phyloP scores from a whole-genome alignment of 352 stramenopile genomes.

The Peronospora belbahrii region DNA sequence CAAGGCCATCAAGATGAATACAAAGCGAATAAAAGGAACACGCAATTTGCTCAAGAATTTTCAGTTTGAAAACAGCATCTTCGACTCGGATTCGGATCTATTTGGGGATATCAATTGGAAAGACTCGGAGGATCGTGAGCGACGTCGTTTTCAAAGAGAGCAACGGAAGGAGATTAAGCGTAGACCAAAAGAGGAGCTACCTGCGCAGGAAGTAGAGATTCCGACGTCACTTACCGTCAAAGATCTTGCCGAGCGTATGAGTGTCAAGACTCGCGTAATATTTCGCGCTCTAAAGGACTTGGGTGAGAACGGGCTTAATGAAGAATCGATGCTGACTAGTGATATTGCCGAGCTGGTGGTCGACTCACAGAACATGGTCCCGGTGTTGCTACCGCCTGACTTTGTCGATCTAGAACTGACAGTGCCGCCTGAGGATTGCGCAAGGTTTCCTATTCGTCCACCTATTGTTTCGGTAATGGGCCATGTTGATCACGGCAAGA shows the following conservation, averaged over 20 bases:
- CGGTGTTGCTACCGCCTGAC: conserved; percentile 67
- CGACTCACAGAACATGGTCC: conserved; percentile 82
- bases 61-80: conserved; percentile 84
- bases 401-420: conserved; percentile 79
- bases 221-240: conserved; percentile 61
- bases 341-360: conserved; percentile 78
- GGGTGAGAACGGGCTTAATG: conserved; percentile 54
- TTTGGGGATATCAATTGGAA: conserved; percentile 79
- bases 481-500: conserved; percentile 99
- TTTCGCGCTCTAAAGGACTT: conserved; percentile 57
- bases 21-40: conserved; percentile 67
- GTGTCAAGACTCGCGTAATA: conserved; percentile 61
- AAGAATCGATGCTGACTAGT: conserved; percentile 64
- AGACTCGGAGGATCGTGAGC: conserved; percentile 46
- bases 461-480: conserved; percentile 99
- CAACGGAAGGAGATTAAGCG: conserved; percentile 49
- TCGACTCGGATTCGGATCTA: conserved; percentile 51
- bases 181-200: conserved; percentile 27
- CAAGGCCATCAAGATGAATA: conserved; percentile 55
- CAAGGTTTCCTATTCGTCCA: conserved; percentile 50
- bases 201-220: conserved; percentile 74
- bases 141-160: conserved; percentile 51
- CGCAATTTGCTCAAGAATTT: conserved; percentile 72
- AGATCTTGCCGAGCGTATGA: conserved; percentile 76
- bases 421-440: conserved; percentile 50